Evolutionary conservation across 768 basidiomycete species (phyloP).

Genomic region (Lactarius deliciosus): DNA sequence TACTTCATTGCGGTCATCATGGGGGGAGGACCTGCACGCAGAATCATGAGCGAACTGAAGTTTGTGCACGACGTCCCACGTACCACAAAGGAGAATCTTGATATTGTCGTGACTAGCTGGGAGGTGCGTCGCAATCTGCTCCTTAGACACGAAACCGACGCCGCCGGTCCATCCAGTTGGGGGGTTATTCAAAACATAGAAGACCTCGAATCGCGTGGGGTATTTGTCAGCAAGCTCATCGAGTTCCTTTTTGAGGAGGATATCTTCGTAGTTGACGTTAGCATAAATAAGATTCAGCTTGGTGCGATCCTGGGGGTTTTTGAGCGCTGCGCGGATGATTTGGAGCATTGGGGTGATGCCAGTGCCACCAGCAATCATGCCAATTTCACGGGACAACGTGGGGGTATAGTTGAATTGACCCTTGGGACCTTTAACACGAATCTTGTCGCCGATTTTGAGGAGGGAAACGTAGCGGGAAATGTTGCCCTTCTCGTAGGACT

Average conservation of each 20-base stretch:
- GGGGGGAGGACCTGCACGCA: constrained; percentile 59
- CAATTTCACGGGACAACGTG: constrained; percentile 69
- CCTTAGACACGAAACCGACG: constrained; percentile 89
- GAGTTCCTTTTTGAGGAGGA: constrained; percentile 85
- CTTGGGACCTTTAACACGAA: constrained; percentile 94
- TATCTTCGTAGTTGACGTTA: constrained; percentile 91
- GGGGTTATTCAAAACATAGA: constrained; percentile 94
- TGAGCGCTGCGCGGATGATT: constrained; percentile 90
- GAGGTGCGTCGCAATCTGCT: constrained; percentile 82
- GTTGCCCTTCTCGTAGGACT: constrained; percentile 98
- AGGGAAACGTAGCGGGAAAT: constrained; percentile 83
- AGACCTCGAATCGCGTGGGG: constrained; percentile 69
- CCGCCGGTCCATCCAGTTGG: constrained; percentile 86
- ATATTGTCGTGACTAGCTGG: constrained; percentile 63
- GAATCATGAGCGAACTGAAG: constrained; percentile 6
- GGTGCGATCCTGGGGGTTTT: constrained; percentile 84
- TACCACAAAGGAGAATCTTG: constrained; percentile 88
- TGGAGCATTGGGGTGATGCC: constrained; percentile 99
- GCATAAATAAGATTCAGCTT: constrained; percentile 90
- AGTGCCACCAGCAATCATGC: constrained; percentile 98
- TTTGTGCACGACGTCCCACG: constrained; percentile 26
- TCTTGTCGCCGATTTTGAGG: constrained; percentile 83
- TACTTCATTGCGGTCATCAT: constrained; percentile 81
- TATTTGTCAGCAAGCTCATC: constrained; percentile 71
- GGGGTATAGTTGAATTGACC: constrained; percentile 88